Conservation (phyloP, 306 rosid species). For the Amphicarpaea edgeworthii region DNA sequence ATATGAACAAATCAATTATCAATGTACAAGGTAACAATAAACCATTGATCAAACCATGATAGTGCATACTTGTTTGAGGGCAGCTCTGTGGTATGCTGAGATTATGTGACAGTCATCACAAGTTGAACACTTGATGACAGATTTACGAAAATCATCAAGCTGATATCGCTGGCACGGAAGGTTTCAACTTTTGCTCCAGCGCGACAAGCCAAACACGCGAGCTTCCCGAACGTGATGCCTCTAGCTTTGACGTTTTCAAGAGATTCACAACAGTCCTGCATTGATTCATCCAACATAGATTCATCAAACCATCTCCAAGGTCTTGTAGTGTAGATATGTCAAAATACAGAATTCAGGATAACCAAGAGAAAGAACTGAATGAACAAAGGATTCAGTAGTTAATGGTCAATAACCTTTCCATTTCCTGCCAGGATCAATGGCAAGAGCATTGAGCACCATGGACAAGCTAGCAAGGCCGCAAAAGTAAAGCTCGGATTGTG, state of each 20-base stretch:
- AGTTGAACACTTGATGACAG: slow-evolving; percentile 66
- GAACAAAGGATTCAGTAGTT: no score
- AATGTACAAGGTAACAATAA: neutral
- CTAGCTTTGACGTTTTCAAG: slow-evolving; percentile 77
- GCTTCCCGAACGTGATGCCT: slow-evolving; percentile 93
- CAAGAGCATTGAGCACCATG: slow-evolving; percentile 93
- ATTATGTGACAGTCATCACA: slow-evolving; percentile 84
- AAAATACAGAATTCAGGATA: slow-evolving; percentile 11
- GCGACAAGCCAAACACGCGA: slow-evolving; percentile 87
- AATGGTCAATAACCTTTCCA: slow-evolving; percentile 65
- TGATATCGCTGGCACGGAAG: slow-evolving; percentile 70
- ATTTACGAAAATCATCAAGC: slow-evolving; percentile 73
- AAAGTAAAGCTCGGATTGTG: slow-evolving; percentile 90
- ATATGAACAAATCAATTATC: neutral
- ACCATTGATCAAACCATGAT: neutral
- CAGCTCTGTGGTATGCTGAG: slow-evolving; percentile 82
- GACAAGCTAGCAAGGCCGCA: slow-evolving; percentile 95
- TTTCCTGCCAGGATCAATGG: slow-evolving; percentile 94
- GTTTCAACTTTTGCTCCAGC: slow-evolving; percentile 98
- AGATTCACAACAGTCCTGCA: slow-evolving; percentile 96
- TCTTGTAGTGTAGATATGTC: no score
- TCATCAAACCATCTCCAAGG: slow-evolving; percentile 99
- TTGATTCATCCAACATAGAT: slow-evolving; percentile 95
- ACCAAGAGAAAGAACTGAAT: no score
- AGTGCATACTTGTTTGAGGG: slow-evolving; percentile 74